Conservation (phyloP, 192 early-diverging fungal species). For the Physocladia obscura region DNA sequence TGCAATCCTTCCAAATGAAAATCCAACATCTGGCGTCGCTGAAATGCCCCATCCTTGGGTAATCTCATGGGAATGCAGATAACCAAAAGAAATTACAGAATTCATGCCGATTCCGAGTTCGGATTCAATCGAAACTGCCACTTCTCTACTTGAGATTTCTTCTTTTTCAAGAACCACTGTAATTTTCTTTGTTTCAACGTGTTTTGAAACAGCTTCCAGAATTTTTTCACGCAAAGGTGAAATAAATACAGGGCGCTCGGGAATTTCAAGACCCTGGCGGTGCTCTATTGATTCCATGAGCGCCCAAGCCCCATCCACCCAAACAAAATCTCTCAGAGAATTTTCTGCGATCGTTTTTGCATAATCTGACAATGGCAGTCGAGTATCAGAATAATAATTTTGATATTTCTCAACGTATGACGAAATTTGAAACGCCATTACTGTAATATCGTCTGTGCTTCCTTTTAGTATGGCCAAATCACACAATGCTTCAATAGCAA, state of each 20-base stretch:
- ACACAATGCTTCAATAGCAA: constrained; percentile 11
- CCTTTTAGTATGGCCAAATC: constrained; percentile 12
- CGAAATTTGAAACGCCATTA: constrained; percentile 4
- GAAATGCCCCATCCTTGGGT: not conserved
- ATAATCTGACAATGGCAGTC: too few species aligned
- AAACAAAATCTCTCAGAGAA: not conserved
- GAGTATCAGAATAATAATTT: too few species aligned
- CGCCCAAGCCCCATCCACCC: not conserved
- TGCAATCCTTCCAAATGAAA: too few species aligned
- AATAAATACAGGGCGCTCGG: too few species aligned
- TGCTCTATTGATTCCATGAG: too few species aligned
- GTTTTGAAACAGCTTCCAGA: not conserved
- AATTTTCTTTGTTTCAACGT: not conserved
- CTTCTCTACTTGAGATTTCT: not conserved
- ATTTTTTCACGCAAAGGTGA: too few species aligned
- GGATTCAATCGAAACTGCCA: not conserved
- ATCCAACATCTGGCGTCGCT: not conserved
- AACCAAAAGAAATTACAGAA: not conserved
- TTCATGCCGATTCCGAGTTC: too few species aligned
- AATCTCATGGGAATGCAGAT: not conserved
- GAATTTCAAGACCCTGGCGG: too few species aligned
- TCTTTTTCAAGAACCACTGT: too few species aligned
- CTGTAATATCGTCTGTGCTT: constrained; percentile 13
- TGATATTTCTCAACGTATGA: too few species aligned
- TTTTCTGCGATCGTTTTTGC: too few species aligned